These are phyloP conservation scores for Carex scoparia DNA, from an alignment of 176 grass and related monocot species.

Conservation along the genomic window DNA sequence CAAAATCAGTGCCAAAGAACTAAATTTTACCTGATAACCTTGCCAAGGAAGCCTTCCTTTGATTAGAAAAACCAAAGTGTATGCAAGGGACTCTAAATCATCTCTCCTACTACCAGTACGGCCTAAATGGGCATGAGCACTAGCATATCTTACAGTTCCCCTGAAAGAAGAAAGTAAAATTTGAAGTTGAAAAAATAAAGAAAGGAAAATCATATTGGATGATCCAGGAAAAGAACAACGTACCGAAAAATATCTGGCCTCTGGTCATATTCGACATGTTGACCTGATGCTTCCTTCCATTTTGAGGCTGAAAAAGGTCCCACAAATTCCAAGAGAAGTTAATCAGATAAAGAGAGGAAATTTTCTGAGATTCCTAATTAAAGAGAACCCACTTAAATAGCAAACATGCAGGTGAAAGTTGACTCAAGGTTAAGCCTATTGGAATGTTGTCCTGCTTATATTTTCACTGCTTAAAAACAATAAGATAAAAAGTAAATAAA, in stretches of 20 bases:
- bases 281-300: conserved; percentile 59
- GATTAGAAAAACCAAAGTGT: conserved; percentile 80
- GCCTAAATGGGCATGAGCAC: conserved; percentile 88
- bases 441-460: background rate
- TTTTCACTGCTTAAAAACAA: conserved; percentile 7
- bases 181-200: conserved; percentile 21
- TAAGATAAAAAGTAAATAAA: conserved; percentile 6
- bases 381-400: background rate
- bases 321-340: background rate
- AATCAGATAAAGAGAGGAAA: background rate
- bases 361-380: background rate
- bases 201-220: conserved; percentile 24
- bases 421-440: background rate
- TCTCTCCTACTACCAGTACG: conserved; percentile 83
- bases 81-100: conserved; percentile 86
- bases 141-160: conserved; percentile 89
- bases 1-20: conserved; percentile 14
- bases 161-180: conserved; percentile 42
- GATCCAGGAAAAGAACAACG: conserved; percentile 10
- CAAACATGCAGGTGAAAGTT: background rate
- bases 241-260: conserved; percentile 85
- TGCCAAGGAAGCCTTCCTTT: conserved; percentile 90
- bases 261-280: conserved; percentile 87
- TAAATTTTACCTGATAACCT: conserved; percentile 75
- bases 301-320: conserved; percentile 55